A percentile compares a stretch with the other conserved stretches of the same genome.
Evolutionary conservation across 2,329 filamentous ascomycete species (phyloP).

Genomic region (Atkinsonella hypoxylon): DNA sequence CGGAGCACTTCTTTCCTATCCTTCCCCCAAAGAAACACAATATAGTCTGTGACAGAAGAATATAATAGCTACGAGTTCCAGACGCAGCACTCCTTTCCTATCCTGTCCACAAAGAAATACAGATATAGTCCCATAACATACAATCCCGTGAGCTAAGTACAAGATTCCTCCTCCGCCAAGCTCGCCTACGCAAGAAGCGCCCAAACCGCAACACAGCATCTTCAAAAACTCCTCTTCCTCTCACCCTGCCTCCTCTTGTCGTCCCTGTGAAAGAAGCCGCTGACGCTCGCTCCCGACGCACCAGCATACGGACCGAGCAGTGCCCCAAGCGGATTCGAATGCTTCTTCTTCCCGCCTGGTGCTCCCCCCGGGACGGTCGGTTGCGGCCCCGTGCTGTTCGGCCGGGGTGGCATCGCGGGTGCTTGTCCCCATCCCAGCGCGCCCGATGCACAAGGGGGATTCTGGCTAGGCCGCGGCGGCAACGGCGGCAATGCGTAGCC

Average conservation of each 20-base stretch:
- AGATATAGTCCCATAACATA: no score
- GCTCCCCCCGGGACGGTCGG: slow-evolving; percentile 7
- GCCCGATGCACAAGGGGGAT: slow-evolving; percentile 7
- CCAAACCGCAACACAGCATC: no score
- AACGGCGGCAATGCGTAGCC: slow-evolving; percentile 19
- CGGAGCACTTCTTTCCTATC: no score
- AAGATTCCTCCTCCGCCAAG: no score
- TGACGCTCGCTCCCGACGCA: slow-evolving; percentile 23
- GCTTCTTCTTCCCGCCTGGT: slow-evolving; percentile 11
- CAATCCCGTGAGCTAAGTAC: no score
- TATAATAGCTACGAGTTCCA: no score
- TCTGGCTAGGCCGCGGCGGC: slow-evolving; percentile 16
- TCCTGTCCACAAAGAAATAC: no score
- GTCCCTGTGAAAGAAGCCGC: slow-evolving; percentile 29
- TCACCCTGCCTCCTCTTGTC: slow-evolving; percentile 29
- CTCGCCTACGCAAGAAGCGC: no score
- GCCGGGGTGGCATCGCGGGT: slow-evolving; percentile 29
- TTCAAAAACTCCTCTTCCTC: slow-evolving; percentile 37
- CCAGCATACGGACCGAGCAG: slow-evolving; percentile 7
- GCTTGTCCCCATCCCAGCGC: slow-evolving; percentile 16
- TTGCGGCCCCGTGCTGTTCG: slow-evolving; percentile 34
- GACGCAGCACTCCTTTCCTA: no score
- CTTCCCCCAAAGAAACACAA: no score
- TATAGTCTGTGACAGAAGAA: no score
- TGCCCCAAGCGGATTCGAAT: slow-evolving; percentile 16